Base-by-base conservation (phyloP, 495 filamentous ascomycete species). In the Penicillium roqueforti region DNA sequence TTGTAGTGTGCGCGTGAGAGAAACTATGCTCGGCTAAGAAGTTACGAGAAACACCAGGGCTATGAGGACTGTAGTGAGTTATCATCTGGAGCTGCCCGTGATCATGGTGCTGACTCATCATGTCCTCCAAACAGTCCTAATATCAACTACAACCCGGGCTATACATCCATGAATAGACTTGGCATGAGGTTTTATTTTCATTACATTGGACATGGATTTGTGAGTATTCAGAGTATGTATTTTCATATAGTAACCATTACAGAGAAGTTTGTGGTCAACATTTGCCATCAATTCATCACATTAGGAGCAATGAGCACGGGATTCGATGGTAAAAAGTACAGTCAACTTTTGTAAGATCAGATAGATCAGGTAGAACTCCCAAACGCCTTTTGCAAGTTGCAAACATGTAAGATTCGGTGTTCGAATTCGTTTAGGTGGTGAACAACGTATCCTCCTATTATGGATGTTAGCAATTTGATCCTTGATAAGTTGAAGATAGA, bases 391-490 rank as follows among this genome's bases (percentile, higher is more conserved):
- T 53, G 55, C 53, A 7, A 61, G 51, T 46, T 64, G 53, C 55
- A 37, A 57, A 57, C 47, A 57, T 63, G 57, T 55, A 49, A 52
- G 36, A 51, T 55, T 53, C 51, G 29, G 34, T 52, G 22, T 52
- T 29, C 36, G 19, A 32, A 41, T 40, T 50, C 47, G 20, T 41
- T 65, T 67, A 77, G 34, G 75, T 76, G 16, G 72, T 73, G 63
- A 78, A 78, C 46, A 78, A 58, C 10, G 72, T 73, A 59, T 78
- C 75, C 66, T 78, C 75, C 74, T 78, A 40, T 43, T 54, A 55
- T 56, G 53, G 43, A 45, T n/a, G 53, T 70, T 60, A 67, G 59
- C 41, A 16, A 34, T 22, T 34, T 20, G 19, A 20, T 2, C 26
- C 3, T 23, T 37, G 7, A 25, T 13, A 39, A 9, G 9, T 16